Evolutionary conservation across 495 filamentous ascomycete species (phyloP).

Genomic region (Xylona heveae): DNA sequence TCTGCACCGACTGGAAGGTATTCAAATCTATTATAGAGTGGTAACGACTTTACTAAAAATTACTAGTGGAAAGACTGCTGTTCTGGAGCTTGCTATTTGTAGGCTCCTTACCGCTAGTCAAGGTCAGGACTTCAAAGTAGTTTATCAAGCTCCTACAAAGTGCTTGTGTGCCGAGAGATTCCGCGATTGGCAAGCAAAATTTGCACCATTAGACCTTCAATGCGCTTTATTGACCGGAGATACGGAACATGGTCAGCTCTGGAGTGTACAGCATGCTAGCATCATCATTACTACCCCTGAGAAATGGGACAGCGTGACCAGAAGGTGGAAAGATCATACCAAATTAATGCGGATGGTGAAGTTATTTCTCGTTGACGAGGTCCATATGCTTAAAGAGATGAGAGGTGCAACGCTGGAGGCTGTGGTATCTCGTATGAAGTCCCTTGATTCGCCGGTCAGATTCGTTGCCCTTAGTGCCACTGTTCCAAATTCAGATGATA

Average conservation of each 20-base stretch:
- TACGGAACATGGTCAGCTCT: constrained; percentile 54
- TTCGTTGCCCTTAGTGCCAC: constrained; percentile 90
- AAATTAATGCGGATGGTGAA: constrained; percentile 70
- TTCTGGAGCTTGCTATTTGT: constrained; percentile 86
- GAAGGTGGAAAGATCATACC: constrained; percentile 84
- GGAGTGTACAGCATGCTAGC: constrained; percentile 54
- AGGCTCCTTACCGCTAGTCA: constrained; percentile 38
- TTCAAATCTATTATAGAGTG: too few species aligned
- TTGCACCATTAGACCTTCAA: constrained; percentile 46
- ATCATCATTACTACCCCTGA: constrained; percentile 95
- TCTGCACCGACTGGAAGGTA: constrained; percentile 87
- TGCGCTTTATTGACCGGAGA: constrained; percentile 88
- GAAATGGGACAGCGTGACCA: constrained; percentile 96
- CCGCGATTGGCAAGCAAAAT: constrained; percentile 74
- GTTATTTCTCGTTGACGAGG: constrained; percentile 88
- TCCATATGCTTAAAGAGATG: constrained; percentile 80
- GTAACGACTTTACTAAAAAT: too few species aligned
- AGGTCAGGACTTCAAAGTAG: constrained; percentile 64
- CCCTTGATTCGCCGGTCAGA: constrained; percentile 63
- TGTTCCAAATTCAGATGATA: constrained; percentile 77
- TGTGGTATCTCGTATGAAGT: constrained; percentile 95
- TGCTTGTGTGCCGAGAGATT: constrained; percentile 71
- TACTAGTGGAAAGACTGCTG: constrained; percentile 79
- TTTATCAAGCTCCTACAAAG: constrained; percentile 92
- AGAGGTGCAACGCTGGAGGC: constrained; percentile 84